Base-by-base conservation (phyloP, 352 stramenopile species). In the Phytophthora ohioensis region DNA sequence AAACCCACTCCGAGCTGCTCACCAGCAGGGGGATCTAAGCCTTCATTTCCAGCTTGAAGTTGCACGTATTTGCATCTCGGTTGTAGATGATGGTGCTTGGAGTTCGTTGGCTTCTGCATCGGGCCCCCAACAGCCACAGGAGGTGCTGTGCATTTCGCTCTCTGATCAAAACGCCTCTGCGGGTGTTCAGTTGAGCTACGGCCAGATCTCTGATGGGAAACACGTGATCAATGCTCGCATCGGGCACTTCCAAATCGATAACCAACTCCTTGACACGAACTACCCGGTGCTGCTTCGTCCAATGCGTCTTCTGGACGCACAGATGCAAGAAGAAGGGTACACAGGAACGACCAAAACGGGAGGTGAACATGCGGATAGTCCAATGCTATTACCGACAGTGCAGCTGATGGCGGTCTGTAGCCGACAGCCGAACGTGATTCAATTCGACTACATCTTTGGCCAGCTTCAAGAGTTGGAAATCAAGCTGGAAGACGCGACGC, bases 371-470 rank as follows among this genome's bases (percentile, higher is more conserved):
- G 27, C 39, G 17, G 54, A 78, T 12, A 64, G 54, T 6, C 67
- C 67, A 12, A 87, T 87, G 46, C 59, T 94, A 7, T 62, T 96
- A 13, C 88, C 88, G 11, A 94, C 88, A 8, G 76, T 96, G 52
- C 88, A 96, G 58, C 67, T 93, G 4, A 96, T 94, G 88, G 79
- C 80, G 17, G 88, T 96, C 3, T 91, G 92, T 55, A 78, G 74
- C 39, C 76, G 77, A 17, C 82, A 90, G 39, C 69, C 81, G 0
- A 88, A 83, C 15, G 74, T 95, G 38, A 73, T 94, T 17, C 83
- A 93, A 51, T 93, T 95, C 39, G 87, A 95, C 54, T 95, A 95
- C 72, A 93, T 95, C 45, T 95, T 95, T 64, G 87, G 82, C 4
- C 88, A 95, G 53, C 76, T 95, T 17, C 88, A 95, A 66, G 88